Evolutionary conservation across 2,329 filamentous ascomycete genomes (phyloP), one percentile per base, ranked within the genome.

Genomic region (Xylaria sp.): DNA sequence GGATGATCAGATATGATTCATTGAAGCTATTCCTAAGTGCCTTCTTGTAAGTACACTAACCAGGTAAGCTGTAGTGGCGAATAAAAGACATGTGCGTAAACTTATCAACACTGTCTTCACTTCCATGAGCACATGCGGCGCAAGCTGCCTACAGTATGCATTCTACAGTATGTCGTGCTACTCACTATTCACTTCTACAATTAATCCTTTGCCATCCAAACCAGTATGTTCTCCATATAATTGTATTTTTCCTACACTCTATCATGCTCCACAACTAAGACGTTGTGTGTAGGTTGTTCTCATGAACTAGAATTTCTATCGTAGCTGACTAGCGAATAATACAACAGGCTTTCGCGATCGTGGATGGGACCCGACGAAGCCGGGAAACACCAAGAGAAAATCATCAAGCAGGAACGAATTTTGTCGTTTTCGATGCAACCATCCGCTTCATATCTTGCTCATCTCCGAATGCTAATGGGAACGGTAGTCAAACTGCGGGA

Each of bases 1-100:
- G 63, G 60, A 71, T 71, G 69, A 71, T 64, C 46, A 56, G 63
- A 48, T 67, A 71, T 71, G 69, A 71, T 65, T 71, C 69, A 71
- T 71, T 53, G 67, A 71, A 33, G 66, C 66, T 66, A 69, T 68
- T 66, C 59, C 66, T 53, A 57, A 46, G 26, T 51, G 10, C 7
- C 20, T 23, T 33, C n/a, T n/a, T n/a, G n/a, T n/a, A n/a, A n/a
- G n/a, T n/a, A n/a, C n/a, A n/a, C n/a, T n/a, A n/a, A n/a, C n/a
- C n/a, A n/a, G n/a, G 31, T 33, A 33, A 33, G 33, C 9, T 33
- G 9, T 33, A 20, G 42, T 66, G 58, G 66, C 51, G 26, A 36
- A 31, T 9, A 2, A 40, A 15, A 56, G 54, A 46, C 38, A 5
- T 31, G 42, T 64, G 60, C 59, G 42, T 17, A 28, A 36, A 13